A percentile compares a stretch with the other conserved stretches of the same genome.
Conservation (phyloP, 176 grass and related monocot genomes). For the Oryza brachyantha region DNA sequence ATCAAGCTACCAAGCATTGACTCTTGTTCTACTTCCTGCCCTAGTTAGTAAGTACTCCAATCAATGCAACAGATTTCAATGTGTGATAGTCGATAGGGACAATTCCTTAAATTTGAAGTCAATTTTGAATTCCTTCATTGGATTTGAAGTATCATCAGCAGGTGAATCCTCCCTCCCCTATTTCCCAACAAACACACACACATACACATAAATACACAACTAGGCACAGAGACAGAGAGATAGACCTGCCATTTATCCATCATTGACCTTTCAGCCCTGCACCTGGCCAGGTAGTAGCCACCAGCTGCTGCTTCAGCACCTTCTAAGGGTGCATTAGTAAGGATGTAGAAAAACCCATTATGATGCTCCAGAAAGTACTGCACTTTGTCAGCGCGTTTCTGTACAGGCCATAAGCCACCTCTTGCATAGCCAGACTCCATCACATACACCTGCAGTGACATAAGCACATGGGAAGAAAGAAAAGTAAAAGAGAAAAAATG, state of each 20-base stretch:
- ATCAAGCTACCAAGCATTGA: constrained; percentile 2
- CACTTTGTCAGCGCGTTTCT: constrained; percentile 64
- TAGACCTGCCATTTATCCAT: constrained; percentile 79
- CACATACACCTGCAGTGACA: constrained; percentile 75
- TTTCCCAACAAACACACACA: background rate
- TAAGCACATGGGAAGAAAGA: constrained; percentile 40
- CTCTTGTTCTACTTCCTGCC: constrained; percentile 1
- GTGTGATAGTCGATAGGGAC: background rate
- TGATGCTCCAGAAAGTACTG: constrained; percentile 99
- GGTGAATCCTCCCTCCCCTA: background rate
- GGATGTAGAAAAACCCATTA: constrained; percentile 88
- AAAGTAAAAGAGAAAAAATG: constrained; percentile 5
- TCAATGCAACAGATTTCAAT: background rate
- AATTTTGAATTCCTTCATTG: background rate
- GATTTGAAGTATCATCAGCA: background rate
- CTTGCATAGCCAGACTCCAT: constrained; percentile 63
- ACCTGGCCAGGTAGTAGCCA: constrained; percentile 77
- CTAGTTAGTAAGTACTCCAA: background rate
- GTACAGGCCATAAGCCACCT: constrained; percentile 63
- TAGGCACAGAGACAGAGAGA: background rate
- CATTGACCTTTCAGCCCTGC: constrained; percentile 68
- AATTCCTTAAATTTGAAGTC: background rate
- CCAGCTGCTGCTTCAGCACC: constrained; percentile 35
- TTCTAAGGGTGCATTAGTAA: constrained; percentile 75
- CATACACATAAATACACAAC: background rate